Evolutionary conservation across 1,139 yeast species (phyloP).

Genomic region (Geotrichum candidum): DNA sequence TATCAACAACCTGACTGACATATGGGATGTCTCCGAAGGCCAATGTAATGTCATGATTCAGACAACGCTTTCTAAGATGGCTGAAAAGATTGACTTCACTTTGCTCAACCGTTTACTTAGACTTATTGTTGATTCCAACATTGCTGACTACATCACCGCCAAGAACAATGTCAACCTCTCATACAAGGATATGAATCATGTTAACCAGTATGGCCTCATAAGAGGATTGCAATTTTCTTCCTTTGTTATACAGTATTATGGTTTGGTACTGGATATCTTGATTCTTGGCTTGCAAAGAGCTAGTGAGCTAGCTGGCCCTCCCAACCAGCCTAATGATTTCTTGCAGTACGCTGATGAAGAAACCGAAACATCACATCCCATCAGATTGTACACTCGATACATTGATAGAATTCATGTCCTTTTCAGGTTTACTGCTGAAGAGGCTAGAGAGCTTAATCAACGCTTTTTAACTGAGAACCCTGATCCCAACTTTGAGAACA

Average conservation of each 20-base stretch:
- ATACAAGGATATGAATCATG: conserved; percentile 92
- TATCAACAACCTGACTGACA: conserved; percentile 67
- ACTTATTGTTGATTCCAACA: conserved; percentile 77
- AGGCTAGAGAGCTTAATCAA: conserved; percentile 67
- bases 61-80: conserved; percentile 58
- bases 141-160: conserved; percentile 93
- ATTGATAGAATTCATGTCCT: conserved; percentile 75
- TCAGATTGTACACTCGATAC: conserved; percentile 75
- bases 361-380: conserved; percentile 63
- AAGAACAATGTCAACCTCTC: conserved; percentile 78
- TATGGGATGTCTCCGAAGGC: conserved; percentile 75
- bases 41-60: conserved; percentile 82
- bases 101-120: conserved; percentile 74
- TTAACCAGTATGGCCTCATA: conserved; percentile 80
- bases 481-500: conserved; percentile 82
- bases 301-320: conserved; percentile 74
- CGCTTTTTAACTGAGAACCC: conserved; percentile 80
- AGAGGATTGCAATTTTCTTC: conserved; percentile 89
- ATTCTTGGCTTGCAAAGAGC: conserved; percentile 86
- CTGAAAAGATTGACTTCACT: conserved; percentile 86
- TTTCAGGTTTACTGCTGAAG: conserved; percentile 67
- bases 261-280: conserved; percentile 73
- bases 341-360: conserved; percentile 58
- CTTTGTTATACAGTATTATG: conserved; percentile 85
- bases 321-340: conserved; percentile 63